Evolutionary conservation across 2,329 filamentous ascomycete genomes (phyloP).

Genomic region (Parastagonospora nodorum): DNA sequence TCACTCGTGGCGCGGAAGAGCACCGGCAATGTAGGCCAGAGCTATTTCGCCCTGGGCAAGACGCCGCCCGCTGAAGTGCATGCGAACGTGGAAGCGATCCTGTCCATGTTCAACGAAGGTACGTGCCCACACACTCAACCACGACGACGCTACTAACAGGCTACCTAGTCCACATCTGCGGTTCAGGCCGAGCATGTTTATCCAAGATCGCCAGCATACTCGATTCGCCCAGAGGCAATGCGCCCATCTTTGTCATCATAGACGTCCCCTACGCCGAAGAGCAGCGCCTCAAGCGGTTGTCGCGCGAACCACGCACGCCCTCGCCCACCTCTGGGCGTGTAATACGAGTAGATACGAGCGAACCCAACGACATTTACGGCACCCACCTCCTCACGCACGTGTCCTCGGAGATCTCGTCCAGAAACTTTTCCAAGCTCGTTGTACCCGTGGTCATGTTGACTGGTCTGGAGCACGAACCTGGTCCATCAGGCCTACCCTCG

Average conservation of each 20-base stretch:
- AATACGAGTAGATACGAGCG: conserved; percentile 35
- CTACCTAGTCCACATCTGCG: conserved; percentile 48
- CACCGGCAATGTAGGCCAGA: conserved; percentile 39
- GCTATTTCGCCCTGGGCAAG: conserved; percentile 44
- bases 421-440: conserved; percentile 47
- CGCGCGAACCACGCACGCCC: conserved; percentile 48
- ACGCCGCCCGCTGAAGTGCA: conserved; percentile 41
- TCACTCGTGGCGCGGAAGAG: conserved; percentile 40
- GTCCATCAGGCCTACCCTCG: conserved; percentile 36
- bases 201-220: conserved; percentile 43
- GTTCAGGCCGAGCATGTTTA: conserved; percentile 46
- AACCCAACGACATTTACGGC: conserved; percentile 50
- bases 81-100: conserved; percentile 46
- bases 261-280: conserved; percentile 52
- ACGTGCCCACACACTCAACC: conserved; percentile 3
- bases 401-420: conserved; percentile 48
- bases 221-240: conserved; percentile 36
- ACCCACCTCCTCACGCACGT: conserved; percentile 50
- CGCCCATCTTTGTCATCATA: conserved; percentile 49
- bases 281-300: conserved; percentile 46
- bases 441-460: conserved; percentile 49
- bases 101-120: conserved; percentile 51
- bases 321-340: conserved; percentile 46
- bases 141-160: conserved; percentile 9
- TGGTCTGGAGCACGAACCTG: conserved; percentile 42